Percentiles rank a stretch among this genome's conserved stretches.
Conservation (phyloP, 352 stramenopile genomes). For the Phytophthora cajani region DNA sequence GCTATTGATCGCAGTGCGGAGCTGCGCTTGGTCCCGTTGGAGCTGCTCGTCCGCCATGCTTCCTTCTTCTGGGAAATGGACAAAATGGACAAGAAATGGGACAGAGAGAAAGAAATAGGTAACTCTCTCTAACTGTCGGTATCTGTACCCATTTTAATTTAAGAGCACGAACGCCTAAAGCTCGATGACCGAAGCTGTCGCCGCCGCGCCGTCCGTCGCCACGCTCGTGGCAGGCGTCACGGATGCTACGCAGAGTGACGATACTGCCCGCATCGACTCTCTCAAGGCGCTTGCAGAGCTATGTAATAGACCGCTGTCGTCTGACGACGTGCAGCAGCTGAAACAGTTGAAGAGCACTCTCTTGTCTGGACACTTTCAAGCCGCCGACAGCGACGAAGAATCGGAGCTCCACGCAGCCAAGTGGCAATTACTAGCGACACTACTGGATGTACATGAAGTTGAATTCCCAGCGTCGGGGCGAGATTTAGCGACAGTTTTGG, state of each 20-base stretch:
- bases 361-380: slow-evolving; percentile 22
- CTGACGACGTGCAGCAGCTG: slow-evolving; percentile 22
- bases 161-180: no score
- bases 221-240: slow-evolving; percentile 28
- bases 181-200: not conserved
- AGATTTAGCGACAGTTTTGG: slow-evolving; percentile 29
- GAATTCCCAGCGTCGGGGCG: slow-evolving; percentile 11
- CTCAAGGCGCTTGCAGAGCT: slow-evolving; percentile 15
- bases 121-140: not conserved
- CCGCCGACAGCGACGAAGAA: slow-evolving; percentile 25
- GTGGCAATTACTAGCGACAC: slow-evolving; percentile 28
- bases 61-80: slow-evolving; percentile 10
- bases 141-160: no score
- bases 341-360: slow-evolving; percentile 29
- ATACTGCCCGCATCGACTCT: slow-evolving; percentile 13
- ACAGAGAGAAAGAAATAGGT: no score
- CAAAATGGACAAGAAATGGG: no score
- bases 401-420: slow-evolving; percentile 37
- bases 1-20: slow-evolving; percentile 44
- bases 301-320: not conserved
- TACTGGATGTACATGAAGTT: slow-evolving; percentile 7
- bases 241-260: slow-evolving; percentile 8
- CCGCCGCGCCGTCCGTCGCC: slow-evolving; percentile 17
- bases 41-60: slow-evolving; percentile 45
- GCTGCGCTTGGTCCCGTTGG: slow-evolving; percentile 42